These are phyloP conservation scores for Epipyxis sp. DNA, from an alignment of 108 stramenopile genomes.

Conservation along the genomic window DNA sequence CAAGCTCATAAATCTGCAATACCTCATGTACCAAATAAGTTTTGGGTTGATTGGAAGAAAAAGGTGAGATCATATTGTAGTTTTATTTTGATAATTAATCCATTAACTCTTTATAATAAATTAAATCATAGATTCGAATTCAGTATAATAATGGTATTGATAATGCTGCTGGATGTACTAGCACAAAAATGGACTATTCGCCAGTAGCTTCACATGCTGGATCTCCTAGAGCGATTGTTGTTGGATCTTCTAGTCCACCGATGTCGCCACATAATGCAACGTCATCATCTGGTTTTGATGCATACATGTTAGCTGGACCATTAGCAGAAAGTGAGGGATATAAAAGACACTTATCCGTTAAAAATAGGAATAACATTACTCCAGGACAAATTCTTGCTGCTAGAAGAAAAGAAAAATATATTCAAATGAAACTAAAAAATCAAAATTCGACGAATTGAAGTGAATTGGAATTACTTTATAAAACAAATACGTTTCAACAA, in stretches of 20 bases:
- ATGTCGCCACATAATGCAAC: too few species aligned
- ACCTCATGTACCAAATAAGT: not conserved
- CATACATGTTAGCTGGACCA: too few species aligned
- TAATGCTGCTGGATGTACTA: not conserved
- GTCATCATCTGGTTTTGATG: too few species aligned
- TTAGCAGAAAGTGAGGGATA: too few species aligned
- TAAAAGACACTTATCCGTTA: too few species aligned
- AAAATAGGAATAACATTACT: not conserved
- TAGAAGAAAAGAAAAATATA: not conserved
- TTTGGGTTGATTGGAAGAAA: not conserved
- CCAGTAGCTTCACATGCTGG: too few species aligned
- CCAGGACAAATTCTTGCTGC: slow-evolving; percentile 18
- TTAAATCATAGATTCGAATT: not conserved
- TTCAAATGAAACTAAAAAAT: not conserved
- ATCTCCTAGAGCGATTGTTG: too few species aligned
- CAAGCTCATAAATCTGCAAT: not conserved
- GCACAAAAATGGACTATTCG: not conserved
- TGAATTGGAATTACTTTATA: too few species aligned
- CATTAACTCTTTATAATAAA: too few species aligned
- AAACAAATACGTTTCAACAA: too few species aligned
- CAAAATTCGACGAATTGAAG: too few species aligned
- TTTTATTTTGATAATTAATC: not conserved
- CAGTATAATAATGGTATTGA: not conserved
- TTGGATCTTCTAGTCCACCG: too few species aligned
- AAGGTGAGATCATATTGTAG: not conserved